Base-by-base conservation (phyloP, 2,329 filamentous ascomycete species). In the Scorias spongiosa region DNA sequence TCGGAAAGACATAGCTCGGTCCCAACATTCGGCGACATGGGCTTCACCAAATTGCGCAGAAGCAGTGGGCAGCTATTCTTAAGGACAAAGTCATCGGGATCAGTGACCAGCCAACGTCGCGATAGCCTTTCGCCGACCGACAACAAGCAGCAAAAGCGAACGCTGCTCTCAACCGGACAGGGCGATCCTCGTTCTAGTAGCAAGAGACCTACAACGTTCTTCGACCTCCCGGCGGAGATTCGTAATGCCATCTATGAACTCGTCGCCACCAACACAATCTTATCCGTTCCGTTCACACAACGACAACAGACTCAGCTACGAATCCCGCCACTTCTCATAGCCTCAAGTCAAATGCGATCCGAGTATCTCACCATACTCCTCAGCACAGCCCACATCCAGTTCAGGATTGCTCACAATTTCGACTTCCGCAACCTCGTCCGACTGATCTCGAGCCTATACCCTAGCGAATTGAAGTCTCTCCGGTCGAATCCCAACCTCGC, bases 181-280 rank as follows among this genome's bases (percentile, higher is more conserved):
- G 32, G 32, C 32, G 32, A 36, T 36, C 9, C 32, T 36, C 12
- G 9, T 12, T 12, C 15, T 14, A 18, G 18, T 28, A 40, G 20
- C 20, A 26, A 26, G 20, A 17, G 11, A 41, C 11, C 26, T 29
- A 48, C 51, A 18, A 49, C 46, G 12, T 58, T 60, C 49, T 56
- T 56, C 46, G 49, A 51, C 40, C 48, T 60, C 2, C 57, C 57
- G 2, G 47, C 55, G 5, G 57, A 60, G 40, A 42, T 60, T 2
- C 51, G 57, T n/a, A 59, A 57, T 29, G 40, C 48, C 1, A 52
- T 60, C 38, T 59, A 58, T 45, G 46, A 49, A 2, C 46, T 51
- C 29, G 46, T 50, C 17, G 51, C 50, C 17, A 18, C 29, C 12
- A 40, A 46, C 17, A 46, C 45, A 2, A 42, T 29, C 12, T 48